Conservation (phyloP, 257 asterid genomes). For the Parsonsia alboflavescens region DNA sequence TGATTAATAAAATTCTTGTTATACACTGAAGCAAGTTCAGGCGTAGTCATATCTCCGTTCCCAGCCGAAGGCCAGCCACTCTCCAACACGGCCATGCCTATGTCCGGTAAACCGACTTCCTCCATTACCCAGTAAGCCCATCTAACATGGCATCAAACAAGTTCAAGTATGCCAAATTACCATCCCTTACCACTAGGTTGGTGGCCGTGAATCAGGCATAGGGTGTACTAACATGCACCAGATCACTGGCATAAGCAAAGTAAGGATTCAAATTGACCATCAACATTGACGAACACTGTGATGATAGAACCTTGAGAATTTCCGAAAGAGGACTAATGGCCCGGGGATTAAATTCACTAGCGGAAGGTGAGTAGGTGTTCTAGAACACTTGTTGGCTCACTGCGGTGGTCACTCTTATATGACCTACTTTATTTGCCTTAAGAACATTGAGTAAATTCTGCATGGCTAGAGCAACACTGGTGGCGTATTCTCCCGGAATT, state of each 20-base stretch:
- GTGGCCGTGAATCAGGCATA: conserved; percentile 29
- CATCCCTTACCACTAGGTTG: not conserved
- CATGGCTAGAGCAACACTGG: not conserved
- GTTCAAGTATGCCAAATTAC: conserved; percentile 19
- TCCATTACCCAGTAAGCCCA: conserved; percentile 30
- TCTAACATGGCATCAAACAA: conserved; percentile 42
- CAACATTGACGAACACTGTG: conserved; percentile 16
- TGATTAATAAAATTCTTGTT: too few relatives aligned
- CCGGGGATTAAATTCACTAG: not conserved
- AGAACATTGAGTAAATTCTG: not conserved
- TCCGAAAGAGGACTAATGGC: not conserved
- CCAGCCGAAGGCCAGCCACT: too few relatives aligned
- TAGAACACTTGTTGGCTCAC: not conserved
- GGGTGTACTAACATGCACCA: not conserved
- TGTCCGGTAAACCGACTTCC: too few relatives aligned
- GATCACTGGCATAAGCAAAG: conserved; percentile 14
- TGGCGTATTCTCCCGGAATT: not conserved
- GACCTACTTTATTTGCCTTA: not conserved
- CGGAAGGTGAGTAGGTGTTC: conserved; percentile 9
- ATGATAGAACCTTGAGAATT: not conserved
- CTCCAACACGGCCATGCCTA: too few relatives aligned
- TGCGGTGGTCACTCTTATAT: not conserved
- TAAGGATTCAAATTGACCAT: conserved; percentile 44
- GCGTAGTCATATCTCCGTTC: too few relatives aligned
- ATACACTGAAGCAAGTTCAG: too few relatives aligned